These are phyloP conservation scores for Psidium guajava DNA, from an alignment of 345 rosid species.

Conservation along the genomic window DNA sequence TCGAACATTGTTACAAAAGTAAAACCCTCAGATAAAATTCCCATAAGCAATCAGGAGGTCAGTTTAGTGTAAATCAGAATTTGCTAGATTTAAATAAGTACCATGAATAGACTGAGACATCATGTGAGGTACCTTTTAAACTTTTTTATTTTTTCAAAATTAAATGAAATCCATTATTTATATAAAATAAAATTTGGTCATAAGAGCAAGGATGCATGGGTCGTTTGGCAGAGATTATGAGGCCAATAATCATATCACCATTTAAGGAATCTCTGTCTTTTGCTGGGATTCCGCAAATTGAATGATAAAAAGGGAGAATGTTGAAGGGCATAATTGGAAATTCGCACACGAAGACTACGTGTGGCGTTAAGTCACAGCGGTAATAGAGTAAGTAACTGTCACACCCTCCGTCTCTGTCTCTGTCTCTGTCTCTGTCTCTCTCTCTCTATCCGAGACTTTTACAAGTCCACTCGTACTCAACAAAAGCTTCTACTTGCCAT, in stretches of 20 bases:
- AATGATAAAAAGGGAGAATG: not conserved
- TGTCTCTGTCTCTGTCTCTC: not conserved
- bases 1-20: not conserved
- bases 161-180: too few species aligned
- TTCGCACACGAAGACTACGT: not conserved
- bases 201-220: not conserved
- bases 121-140: not conserved
- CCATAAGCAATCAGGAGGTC: accelerated
- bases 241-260: not conserved
- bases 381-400: not conserved
- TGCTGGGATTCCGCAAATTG: not conserved
- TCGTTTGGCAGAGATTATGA: not conserved
- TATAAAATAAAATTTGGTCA: not conserved
- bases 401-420: not conserved
- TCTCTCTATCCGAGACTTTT: not conserved
- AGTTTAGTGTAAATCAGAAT: not conserved
- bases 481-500: conserved; percentile 5
- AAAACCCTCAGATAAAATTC: not conserved
- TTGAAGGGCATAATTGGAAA: not conserved
- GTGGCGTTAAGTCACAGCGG: not conserved
- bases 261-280: not conserved
- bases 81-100: accelerated
- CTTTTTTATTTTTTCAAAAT: not conserved
- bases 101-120: accelerated
- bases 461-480: not conserved